A percentile compares a stretch with the other conserved stretches of the same genome.
These are phyloP conservation scores for Solidago caesia DNA, from an alignment of 129 eudicot genomes.

Conservation along the genomic window DNA sequence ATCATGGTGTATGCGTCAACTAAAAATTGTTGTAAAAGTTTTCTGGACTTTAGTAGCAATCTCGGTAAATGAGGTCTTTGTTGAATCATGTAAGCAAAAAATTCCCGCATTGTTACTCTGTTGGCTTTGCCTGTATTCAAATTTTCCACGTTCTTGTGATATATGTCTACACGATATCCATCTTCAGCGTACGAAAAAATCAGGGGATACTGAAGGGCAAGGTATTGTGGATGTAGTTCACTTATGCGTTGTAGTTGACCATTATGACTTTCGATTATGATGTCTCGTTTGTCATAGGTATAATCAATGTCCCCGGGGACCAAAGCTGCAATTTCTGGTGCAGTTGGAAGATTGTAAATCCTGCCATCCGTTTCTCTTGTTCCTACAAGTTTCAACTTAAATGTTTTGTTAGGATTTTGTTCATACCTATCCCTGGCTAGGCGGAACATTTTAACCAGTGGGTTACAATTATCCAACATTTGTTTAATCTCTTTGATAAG, in stretches of 20 bases:
- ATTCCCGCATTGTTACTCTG: not conserved
- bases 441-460: not conserved
- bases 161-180: not conserved
- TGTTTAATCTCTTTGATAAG: not conserved
- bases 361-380: not conserved
- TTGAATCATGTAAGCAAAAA: not conserved
- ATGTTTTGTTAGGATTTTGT: not conserved
- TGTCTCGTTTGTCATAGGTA: not conserved
- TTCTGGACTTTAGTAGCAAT: not conserved
- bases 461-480: not conserved
- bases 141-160: not conserved
- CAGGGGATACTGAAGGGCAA: not conserved
- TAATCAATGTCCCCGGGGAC: not conserved
- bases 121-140: not conserved
- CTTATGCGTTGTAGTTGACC: not conserved
- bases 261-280: not conserved
- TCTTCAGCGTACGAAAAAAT: not conserved
- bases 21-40: not conserved
- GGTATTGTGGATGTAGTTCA: not conserved
- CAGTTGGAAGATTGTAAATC: not conserved
- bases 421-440: not conserved
- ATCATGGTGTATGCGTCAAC: not conserved
- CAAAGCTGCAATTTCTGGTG: not conserved
- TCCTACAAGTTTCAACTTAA: not conserved
- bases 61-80: not conserved